Base-by-base conservation (phyloP, 441 rosid species). In the Croton setiger region DNA sequence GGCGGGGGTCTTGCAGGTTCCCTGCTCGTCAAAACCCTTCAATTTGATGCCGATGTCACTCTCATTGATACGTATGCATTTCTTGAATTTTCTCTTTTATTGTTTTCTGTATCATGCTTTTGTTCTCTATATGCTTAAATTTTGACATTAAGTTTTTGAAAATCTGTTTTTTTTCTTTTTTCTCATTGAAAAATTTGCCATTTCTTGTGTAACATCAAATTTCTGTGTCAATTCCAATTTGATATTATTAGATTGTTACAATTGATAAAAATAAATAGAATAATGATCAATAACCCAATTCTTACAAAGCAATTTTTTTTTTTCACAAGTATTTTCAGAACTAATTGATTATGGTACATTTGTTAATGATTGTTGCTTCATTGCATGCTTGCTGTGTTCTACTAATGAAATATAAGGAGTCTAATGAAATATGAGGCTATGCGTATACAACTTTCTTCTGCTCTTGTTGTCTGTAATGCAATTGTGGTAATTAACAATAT, bases 1-100 rank as follows among this genome's bases (percentile, higher is more conserved):
- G 97, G 97, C 43, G 93, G 98, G 3, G 97, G 96, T 12, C 39
- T 90, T 57, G 96, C 83, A 21, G 97, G 97, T 5, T 81, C 93
- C 39, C 11, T 86, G 23, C 71, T 88, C 54, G 89, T 88, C 13
- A 82, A 83, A 47, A 36, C 82, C 39, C 82, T 90, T 60, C 98
- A 90, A 58, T 85, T 79, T 81, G 60, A 53, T 60, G 87, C 92
- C 2, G 86, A 90, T 68, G 82, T 93, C 63, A 85, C 90, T 67
- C 92, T 93, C 18, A 79, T 93, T 71, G 96, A 92, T 67, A 82
- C 91, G 93, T 92, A 79, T 37, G 89, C 72, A 9, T 39, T 44
- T 45, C 20, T 69, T 31, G 6, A 8, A 2, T 8, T 0, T 23
- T 14, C 11, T n/a, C 27, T 17, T 23, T 1, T 13, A 37, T 37